Base-by-base conservation (phyloP, 2,329 filamentous ascomycete species). In the Penicillium sp. region DNA sequence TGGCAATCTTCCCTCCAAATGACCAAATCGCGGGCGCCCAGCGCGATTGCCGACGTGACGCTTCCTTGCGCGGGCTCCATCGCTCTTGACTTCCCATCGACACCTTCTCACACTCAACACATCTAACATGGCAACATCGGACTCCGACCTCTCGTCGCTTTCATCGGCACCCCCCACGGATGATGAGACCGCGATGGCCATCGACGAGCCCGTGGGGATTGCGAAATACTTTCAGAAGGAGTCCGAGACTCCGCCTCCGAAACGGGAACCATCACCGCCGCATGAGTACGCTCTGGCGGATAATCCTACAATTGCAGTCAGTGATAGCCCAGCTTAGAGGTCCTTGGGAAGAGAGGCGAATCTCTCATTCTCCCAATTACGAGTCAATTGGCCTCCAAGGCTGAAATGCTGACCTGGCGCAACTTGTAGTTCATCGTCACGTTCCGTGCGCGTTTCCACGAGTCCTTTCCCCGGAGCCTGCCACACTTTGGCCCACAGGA, bases 401-500 rank as follows among this genome's bases (percentile, higher is more conserved):
- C 59, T 59, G 58, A 52, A 62, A 63, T 55, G 60, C 65, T 70
- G 50, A 70, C 58, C 47, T 49, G 55, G 62, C 58, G 63, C 62
- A 62, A 58, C 47, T 41, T 39, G 47, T 64, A 96, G 89, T 96
- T 98, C 73, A 88, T 98, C 70, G 89, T 97, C 58, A 96, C 95
- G 88, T 98, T 97, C 73, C 84, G 91, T 68, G 86, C 87, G 70
- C 88, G 93, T 64, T 97, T 98, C 71, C 84, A 80, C 71, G 90
- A 95, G 51, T 86, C 83, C 51, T 93, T 98, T 58, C 86, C 90
- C 41, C 86, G 90, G 69, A 93, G 89, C 29, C 78, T 95, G 33
- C 79, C 88, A 56, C 88, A 95, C 66, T 89, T 95, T 58, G 93
- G 93, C 24, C 93, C 93, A 9, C 91, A 98, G 71, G 94, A 98